Conservation (phyloP, 2,329 filamentous ascomycete genomes). For the Alternaria brassicae region DNA sequence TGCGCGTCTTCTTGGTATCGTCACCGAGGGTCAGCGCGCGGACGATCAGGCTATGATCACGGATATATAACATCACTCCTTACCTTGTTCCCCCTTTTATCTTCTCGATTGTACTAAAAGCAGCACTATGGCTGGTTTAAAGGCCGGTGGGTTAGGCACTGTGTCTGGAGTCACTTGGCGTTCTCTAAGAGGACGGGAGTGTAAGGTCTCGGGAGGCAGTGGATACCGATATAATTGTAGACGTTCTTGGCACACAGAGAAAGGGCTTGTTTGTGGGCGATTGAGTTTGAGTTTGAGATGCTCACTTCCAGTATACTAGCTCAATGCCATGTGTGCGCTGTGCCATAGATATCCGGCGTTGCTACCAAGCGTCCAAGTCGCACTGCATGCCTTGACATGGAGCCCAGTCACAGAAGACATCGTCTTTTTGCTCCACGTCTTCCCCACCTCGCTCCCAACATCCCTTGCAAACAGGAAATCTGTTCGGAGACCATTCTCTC, state of each 20-base stretch:
- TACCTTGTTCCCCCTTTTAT: background rate
- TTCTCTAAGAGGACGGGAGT: background rate
- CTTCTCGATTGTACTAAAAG: slow-evolving; percentile 6
- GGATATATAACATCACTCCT: slow-evolving; percentile 34
- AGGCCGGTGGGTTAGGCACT: background rate
- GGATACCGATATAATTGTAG: background rate
- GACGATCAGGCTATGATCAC: slow-evolving; percentile 48
- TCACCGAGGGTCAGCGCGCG: slow-evolving; percentile 35
- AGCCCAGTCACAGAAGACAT: background rate
- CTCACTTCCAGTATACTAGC: background rate
- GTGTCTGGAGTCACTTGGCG: background rate
- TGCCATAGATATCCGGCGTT: background rate
- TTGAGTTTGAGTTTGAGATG: background rate
- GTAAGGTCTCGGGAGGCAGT: background rate
- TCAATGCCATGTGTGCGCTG: background rate
- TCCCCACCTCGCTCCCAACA: background rate
- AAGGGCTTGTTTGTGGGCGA: background rate
- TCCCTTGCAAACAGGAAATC: background rate
- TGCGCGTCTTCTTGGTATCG: slow-evolving; percentile 64
- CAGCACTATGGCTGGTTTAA: background rate
- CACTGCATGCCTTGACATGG: background rate
- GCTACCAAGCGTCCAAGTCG: background rate
- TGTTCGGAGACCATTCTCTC: background rate
- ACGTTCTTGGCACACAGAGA: background rate
- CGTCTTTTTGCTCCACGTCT: background rate